phyloP scores from a whole-genome alignment of 352 stramenopile genomes.

The Globisporangium solare region DNA sequence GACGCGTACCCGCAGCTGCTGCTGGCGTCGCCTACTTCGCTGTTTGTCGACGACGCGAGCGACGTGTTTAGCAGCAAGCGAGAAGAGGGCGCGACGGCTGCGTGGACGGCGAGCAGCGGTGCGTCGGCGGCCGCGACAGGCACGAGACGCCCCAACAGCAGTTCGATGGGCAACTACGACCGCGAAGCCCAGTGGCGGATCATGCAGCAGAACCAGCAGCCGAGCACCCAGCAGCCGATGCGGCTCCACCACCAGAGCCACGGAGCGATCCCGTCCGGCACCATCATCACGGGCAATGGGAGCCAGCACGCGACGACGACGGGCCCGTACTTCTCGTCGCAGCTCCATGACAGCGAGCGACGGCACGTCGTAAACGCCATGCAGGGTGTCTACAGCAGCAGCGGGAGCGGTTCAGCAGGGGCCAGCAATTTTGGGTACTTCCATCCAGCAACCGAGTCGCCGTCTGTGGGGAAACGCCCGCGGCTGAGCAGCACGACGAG shows the following conservation, averaged over 20 bases:
- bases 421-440: slow-evolving; percentile 3
- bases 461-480: slow-evolving; percentile 15
- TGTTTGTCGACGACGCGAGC: slow-evolving; percentile 9
- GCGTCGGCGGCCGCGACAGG: neutral
- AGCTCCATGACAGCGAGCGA: slow-evolving; percentile 9
- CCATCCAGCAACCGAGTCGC: slow-evolving; percentile 8
- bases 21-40: too few species aligned
- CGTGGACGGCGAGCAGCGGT: neutral
- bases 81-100: neutral
- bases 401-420: neutral
- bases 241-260: neutral
- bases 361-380: slow-evolving; percentile 12
- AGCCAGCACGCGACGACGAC: neutral
- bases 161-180: slow-evolving; percentile 57
- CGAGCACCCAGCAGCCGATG: slow-evolving; percentile 8
- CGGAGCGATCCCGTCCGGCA: neutral
- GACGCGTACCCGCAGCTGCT: too few species aligned
- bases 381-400: slow-evolving; percentile 6
- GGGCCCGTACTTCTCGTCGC: slow-evolving; percentile 9
- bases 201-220: slow-evolving; percentile 36
- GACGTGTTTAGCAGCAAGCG: neutral
- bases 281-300: neutral
- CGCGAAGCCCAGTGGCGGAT: slow-evolving; percentile 38
- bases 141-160: slow-evolving; percentile 2
- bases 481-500: slow-evolving; percentile 20